Percentiles rank a stretch among this genome's conserved stretches.
These are phyloP conservation scores for Ganoderma sinense DNA, from an alignment of 1,284 basidiomycete species.

Conservation along the genomic window DNA sequence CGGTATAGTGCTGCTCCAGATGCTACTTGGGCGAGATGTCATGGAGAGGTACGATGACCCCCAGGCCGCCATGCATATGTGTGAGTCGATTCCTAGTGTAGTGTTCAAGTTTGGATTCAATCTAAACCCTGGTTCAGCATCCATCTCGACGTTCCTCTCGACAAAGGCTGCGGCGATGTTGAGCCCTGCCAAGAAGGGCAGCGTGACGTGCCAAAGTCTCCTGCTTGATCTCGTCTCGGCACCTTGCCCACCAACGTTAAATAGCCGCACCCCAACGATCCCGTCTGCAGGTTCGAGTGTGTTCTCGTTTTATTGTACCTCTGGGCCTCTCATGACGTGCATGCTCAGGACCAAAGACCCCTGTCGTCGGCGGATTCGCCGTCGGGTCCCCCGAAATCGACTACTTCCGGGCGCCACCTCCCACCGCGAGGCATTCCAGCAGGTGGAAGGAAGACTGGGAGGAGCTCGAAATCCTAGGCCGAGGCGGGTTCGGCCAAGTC, in stretches of 20 bases:
- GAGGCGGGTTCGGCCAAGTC: constrained; percentile 93
- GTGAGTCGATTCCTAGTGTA: constrained; percentile 25
- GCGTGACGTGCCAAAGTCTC: constrained; percentile 56
- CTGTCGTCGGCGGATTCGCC: constrained; percentile 48
- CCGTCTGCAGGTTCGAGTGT: constrained; percentile 22
- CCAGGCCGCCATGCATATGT: constrained; percentile 39
- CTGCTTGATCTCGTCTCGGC: constrained; percentile 47
- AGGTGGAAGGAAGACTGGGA: constrained; percentile 90
- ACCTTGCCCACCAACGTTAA: constrained; percentile 18
- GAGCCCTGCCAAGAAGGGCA: constrained; percentile 59
- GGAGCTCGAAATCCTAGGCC: constrained; percentile 84
- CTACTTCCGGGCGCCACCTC: constrained; percentile 55
- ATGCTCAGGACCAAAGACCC: constrained; percentile 47
- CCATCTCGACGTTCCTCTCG: constrained; percentile 57
- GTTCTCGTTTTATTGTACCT: neutral
- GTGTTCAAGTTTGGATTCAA: too few species aligned
- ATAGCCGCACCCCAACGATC: constrained; percentile 43
- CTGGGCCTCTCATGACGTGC: constrained; percentile 31
- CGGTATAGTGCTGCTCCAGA: constrained; percentile 77
- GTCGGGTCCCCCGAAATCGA: constrained; percentile 66
- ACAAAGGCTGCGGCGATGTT: constrained; percentile 65
- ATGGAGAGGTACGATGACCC: constrained; percentile 51
- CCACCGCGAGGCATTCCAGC: constrained; percentile 61
- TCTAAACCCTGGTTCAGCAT: constrained; percentile 46
- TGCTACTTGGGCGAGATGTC: constrained; percentile 77